A percentile compares a stretch with the other conserved stretches of the same genome.
Conservation (phyloP, 148 eudicot species). For the Cornus suecica region DNA sequence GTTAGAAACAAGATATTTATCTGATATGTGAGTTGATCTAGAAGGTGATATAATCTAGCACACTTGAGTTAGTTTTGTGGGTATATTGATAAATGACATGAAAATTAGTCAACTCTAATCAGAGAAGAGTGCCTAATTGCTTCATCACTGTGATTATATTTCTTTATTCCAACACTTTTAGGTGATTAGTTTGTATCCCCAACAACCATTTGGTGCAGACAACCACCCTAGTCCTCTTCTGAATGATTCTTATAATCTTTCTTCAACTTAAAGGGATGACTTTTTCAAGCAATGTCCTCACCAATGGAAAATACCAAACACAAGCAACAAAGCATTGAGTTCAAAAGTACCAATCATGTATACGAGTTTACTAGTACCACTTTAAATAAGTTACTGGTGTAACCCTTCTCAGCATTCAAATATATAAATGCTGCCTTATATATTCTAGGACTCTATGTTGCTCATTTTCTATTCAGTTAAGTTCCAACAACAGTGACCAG, state of each 20-base stretch:
- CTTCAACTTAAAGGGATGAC: conserved; percentile 65
- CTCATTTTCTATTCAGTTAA: neutral
- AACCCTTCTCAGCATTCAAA: conserved; percentile 11
- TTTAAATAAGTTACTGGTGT: neutral
- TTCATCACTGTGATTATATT: no score
- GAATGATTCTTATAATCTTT: conserved; percentile 18
- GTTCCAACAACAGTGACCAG: neutral
- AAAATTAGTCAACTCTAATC: neutral
- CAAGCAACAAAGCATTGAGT: conserved; percentile 13
- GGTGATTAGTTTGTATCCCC: conserved; percentile 63
- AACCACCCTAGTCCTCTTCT: conserved; percentile 28
- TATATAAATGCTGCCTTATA: conserved; percentile 12
- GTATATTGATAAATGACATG: neutral
- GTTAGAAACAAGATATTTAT: neutral
- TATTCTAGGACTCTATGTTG: neutral
- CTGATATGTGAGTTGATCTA: neutral
- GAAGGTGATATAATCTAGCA: neutral
- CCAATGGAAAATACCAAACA: conserved; percentile 20
- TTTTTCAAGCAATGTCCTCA: conserved; percentile 32
- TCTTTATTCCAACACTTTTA: neutral
- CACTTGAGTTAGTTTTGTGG: neutral
- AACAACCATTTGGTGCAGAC: conserved; percentile 77
- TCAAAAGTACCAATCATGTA: conserved; percentile 50
- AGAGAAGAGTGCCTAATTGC: neutral
- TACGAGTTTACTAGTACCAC: conserved; percentile 12